These are phyloP conservation scores for Claviceps arundinis DNA, from an alignment of 2,329 filamentous ascomycete species.

Conservation along the genomic window DNA sequence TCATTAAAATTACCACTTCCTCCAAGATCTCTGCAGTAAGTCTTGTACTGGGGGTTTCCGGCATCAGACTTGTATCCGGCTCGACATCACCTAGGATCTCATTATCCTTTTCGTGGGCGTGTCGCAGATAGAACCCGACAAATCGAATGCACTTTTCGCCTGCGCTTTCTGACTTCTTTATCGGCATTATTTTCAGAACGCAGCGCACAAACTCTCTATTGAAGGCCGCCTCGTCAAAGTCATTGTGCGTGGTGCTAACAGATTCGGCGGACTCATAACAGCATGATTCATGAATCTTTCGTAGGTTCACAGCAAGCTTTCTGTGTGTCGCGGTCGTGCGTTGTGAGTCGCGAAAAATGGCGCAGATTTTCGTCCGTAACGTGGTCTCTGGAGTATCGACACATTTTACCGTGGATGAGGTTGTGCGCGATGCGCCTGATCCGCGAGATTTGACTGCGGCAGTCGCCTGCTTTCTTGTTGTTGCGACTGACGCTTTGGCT, in stretches of 20 bases:
- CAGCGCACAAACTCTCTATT: constrained; percentile 77
- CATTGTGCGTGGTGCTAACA: constrained; percentile 41
- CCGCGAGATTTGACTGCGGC: constrained; percentile 25
- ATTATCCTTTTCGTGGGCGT: constrained; percentile 57
- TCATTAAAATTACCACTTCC: constrained; percentile 60
- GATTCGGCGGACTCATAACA: constrained; percentile 46
- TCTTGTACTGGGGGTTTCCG: constrained; percentile 73
- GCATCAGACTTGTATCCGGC: constrained; percentile 55
- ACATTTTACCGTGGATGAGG: constrained; percentile 55
- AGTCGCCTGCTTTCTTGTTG: constrained; percentile 26
- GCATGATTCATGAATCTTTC: constrained; percentile 84
- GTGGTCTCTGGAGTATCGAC: constrained; percentile 58
- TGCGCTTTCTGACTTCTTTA: constrained; percentile 83
- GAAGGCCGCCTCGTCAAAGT: constrained; percentile 77
- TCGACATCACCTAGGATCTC: constrained; percentile 53
- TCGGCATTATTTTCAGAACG: constrained; percentile 64
- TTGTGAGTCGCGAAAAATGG: constrained; percentile 70
- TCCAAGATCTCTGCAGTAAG: constrained; percentile 64
- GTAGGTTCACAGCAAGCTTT: constrained; percentile 74
- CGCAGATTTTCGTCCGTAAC: constrained; percentile 60
- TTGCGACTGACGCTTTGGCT: constrained; percentile 29
- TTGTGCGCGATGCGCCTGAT: constrained; percentile 33
- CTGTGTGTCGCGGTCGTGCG: constrained; percentile 79
- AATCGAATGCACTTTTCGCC: constrained; percentile 81
- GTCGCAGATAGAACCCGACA: constrained; percentile 70